A percentile compares a stretch with the other conserved stretches of the same genome.
Evolutionary conservation across 306 rosid species (phyloP).

Genomic region (Gleditsia sinensis): DNA sequence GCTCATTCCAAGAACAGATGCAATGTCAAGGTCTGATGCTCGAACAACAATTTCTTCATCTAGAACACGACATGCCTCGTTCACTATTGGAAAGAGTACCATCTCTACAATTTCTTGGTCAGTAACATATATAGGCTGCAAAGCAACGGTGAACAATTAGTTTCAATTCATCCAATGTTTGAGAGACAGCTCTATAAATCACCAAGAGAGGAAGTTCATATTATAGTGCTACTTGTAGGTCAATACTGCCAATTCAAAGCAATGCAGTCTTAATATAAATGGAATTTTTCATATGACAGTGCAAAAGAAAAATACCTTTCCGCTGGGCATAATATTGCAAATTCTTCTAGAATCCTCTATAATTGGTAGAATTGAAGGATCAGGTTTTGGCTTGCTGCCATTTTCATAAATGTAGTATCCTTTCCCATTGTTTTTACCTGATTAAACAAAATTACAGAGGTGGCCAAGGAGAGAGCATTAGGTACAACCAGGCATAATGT

Average conservation of each 20-base stretch:
- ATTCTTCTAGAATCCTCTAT: conserved; percentile 74
- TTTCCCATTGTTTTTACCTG: conserved; percentile 92
- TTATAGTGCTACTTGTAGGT: conserved; percentile 8
- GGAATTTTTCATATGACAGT: conserved; percentile 3
- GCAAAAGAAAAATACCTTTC: conserved; percentile 64
- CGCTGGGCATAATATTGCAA: conserved; percentile 67
- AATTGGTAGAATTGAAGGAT: conserved; percentile 64
- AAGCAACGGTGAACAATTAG: conserved; percentile 24
- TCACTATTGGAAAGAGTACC: conserved; percentile 90
- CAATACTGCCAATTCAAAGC: neutral
- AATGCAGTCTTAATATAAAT: conserved; percentile 22
- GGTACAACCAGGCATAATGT: neutral
- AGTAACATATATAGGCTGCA: conserved; percentile 76
- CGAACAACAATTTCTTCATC: conserved; percentile 83
- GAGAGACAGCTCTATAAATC: conserved; percentile 1
- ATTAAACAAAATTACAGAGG: conserved; percentile 4
- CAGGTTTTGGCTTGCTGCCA: conserved; percentile 93
- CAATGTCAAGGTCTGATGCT: conserved; percentile 88
- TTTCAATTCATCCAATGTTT: conserved; percentile 1
- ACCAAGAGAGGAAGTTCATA: neutral
- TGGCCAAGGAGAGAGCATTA: conserved; percentile 24
- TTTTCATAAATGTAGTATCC: conserved; percentile 78
- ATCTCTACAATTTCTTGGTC: conserved; percentile 93
- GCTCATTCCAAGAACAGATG: conserved; percentile 98
- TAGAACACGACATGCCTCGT: conserved; percentile 92